phyloP scores from a whole-genome alignment of 225 moss, liverwort and hornwort genomes.

The Neckera pumila region DNA sequence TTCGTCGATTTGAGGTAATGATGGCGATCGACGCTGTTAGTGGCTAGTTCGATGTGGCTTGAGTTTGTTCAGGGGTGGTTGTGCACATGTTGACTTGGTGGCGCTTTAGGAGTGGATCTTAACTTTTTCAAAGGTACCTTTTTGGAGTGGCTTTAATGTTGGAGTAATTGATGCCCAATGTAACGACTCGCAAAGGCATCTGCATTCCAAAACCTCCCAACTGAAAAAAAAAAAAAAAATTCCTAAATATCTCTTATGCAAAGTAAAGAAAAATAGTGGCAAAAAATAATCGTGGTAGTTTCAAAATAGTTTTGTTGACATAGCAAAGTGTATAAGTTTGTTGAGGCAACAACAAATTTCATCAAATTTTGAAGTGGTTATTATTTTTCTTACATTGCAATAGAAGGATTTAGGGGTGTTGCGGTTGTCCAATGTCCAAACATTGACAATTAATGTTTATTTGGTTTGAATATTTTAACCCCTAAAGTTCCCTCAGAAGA shows the following conservation, averaged over 20 bases:
- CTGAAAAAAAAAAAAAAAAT: neutral
- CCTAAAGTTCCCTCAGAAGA: too few relatives aligned
- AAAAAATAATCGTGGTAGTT: neutral
- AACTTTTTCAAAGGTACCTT: neutral
- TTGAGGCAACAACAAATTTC: neutral
- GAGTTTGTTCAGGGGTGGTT: neutral
- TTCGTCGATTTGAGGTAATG: neutral
- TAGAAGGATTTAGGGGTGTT: rapidly evolving
- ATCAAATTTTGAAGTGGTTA: neutral
- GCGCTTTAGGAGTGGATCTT: neutral
- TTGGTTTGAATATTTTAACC: neutral
- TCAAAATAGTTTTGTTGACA: neutral
- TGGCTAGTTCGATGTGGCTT: neutral
- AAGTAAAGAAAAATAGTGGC: neutral
- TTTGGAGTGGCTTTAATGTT: neutral
- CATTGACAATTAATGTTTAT: neutral
- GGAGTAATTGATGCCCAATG: neutral
- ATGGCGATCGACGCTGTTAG: neutral
- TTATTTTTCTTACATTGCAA: neutral
- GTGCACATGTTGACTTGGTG: neutral
- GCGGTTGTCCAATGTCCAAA: rapidly evolving
- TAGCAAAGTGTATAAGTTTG: neutral
- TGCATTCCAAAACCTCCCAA: neutral
- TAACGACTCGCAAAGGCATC: too few relatives aligned
- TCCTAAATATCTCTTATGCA: neutral